These are phyloP conservation scores for Senna tora DNA, from an alignment of 306 rosid genomes.

Conservation along the genomic window DNA sequence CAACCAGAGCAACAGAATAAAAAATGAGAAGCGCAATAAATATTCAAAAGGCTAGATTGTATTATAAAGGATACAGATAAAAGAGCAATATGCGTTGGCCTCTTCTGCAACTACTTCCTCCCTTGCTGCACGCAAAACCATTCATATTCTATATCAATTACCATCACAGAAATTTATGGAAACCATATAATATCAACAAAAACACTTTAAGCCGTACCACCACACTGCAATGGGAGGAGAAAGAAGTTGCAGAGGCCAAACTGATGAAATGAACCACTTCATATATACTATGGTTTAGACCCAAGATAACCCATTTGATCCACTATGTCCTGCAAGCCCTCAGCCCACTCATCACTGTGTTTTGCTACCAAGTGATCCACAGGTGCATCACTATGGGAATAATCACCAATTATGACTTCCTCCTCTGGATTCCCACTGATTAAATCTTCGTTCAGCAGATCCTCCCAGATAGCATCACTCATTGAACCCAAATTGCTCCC, in stretches of 20 bases:
- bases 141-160: constrained; percentile 42
- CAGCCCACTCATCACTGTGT: constrained; percentile 58
- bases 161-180: constrained; percentile 1
- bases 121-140: constrained; percentile 57
- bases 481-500: constrained; percentile 43
- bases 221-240: background rate
- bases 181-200: constrained; percentile 1
- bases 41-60: constrained; percentile 4
- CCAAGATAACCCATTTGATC: constrained; percentile 76
- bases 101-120: constrained; percentile 53
- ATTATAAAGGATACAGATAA: constrained; percentile 55
- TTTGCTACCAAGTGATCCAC: constrained; percentile 57
- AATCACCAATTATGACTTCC: constrained; percentile 49
- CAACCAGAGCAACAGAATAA: background rate
- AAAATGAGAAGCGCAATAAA: background rate
- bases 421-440: constrained; percentile 57
- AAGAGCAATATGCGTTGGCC: constrained; percentile 42
- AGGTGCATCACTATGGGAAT: constrained; percentile 55
- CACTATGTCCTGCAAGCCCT: constrained; percentile 66
- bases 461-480: constrained; percentile 59
- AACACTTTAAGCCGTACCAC: constrained; percentile 38
- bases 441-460: constrained; percentile 61
- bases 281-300: constrained; percentile 36
- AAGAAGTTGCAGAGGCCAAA: constrained; percentile 44
- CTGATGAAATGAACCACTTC: background rate